Base-by-base conservation (phyloP, 2,329 filamentous ascomycete genomes). In the Colletotrichum destructivum region DNA sequence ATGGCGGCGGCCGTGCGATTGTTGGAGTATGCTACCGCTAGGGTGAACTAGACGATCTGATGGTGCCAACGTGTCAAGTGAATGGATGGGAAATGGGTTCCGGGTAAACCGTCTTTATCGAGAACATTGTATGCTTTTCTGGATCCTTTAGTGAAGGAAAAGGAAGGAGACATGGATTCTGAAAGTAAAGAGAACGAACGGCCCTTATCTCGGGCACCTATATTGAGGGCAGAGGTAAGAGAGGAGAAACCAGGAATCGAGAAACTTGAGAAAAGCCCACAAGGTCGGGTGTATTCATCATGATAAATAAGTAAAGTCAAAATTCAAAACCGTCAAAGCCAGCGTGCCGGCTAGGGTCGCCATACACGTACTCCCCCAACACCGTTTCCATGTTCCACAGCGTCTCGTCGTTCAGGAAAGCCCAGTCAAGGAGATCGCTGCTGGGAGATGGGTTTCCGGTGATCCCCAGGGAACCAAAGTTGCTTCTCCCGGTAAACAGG, bases 1-100 rank as follows among this genome's bases (percentile, higher is more conserved):
- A 74, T 77, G 60, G 77, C 76, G 0, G 79, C 79, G 0, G 78
- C 74, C 0, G 62, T 73, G 13, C 69, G 73, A 9, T 47, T 80
- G 8, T 55, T 76, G 0, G 76, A 79, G 15, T 78, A 74, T 47
- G 11, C 44, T 12, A 55, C 2, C 12, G 4, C 51, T 38, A n/a
- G 18, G n/a, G 16, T 5, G 35, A 35, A 35, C 26, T 54, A 38
- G 18, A 9, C 31, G 31, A 35, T 35, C 2, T 11, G 8, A 9
- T 11, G 8, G 31, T 35, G 31, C 31, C 31, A 35, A 35, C 31
- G 31, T 11, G 2, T 35, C 2, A 9, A 35, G 31, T 11, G 5
- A 31, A n/a, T 31, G 5, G 31, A 31, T 31, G 8, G 8, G 5
- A 31, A 31, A 11, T 0, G 2, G 5, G 11, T 54, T 54, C 7